phyloP scores from a whole-genome alignment of 768 basidiomycete genomes.

The Lactifluus piperatus region DNA sequence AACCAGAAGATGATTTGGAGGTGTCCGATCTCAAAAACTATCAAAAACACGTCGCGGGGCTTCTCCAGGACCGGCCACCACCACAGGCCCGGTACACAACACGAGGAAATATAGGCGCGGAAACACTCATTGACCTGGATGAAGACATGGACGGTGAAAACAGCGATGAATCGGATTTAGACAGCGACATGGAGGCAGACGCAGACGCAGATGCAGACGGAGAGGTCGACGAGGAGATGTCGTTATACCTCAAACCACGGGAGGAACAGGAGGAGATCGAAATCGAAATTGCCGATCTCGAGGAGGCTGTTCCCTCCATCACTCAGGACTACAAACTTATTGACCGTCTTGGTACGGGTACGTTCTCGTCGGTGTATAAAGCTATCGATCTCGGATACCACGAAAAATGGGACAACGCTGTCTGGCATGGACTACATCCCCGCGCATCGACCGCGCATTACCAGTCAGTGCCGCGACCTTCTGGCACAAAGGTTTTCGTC shows the following conservation, averaged over 20 bases:
- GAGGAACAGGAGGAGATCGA: conserved; percentile 71
- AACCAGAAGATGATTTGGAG: conserved; percentile 35
- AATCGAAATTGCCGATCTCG: conserved; percentile 68
- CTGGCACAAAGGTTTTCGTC: conserved; percentile 59
- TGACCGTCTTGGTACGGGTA: conserved; percentile 92
- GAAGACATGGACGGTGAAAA: conserved; percentile 35
- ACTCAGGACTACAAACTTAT: conserved; percentile 63
- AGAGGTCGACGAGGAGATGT: conserved; percentile 54
- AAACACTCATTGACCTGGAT: conserved; percentile 37
- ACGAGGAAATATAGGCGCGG: conserved; percentile 3
- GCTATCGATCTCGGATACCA: conserved; percentile 76
- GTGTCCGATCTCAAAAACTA: conserved; percentile 38
- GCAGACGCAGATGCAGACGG: conserved; percentile 27
- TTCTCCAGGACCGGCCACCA: conserved; percentile 29
- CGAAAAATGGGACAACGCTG: conserved; percentile 63
- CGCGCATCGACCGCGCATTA: conserved; percentile 55
- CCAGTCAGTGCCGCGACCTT: conserved; percentile 40
- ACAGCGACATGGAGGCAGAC: conserved; percentile 21
- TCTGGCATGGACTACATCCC: conserved; percentile 65
- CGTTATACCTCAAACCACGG: conserved; percentile 44
- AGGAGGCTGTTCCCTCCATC: conserved; percentile 57
- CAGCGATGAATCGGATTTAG: conserved; percentile 25
- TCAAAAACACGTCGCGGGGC: conserved; percentile 40
- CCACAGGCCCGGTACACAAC: conserved; percentile 8
- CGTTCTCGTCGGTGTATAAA: conserved; percentile 99